Evolutionary conservation across 1,284 basidiomycete genomes (phyloP), one percentile per base, ranked within the genome.

Genomic region (Cronartium ribicola): DNA sequence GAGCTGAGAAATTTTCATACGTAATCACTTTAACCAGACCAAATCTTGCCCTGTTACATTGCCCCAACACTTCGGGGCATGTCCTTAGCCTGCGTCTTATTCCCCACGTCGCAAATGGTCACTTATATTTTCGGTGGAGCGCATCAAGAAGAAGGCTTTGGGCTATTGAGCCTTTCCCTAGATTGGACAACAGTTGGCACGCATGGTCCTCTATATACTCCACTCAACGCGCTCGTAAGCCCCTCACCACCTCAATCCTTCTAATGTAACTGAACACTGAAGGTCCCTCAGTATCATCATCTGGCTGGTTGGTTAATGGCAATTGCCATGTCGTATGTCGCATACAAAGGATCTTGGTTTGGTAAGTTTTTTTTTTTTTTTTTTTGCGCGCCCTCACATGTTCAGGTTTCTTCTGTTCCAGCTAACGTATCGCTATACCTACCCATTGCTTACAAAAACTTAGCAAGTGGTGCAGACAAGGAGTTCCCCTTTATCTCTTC

Each of bases 41-140:
- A 73, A 62, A 5, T 73, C 22, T 67, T 73, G 43, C 71, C 71
- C 6, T 59, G 57, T 14, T 73, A 73, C 29, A 73, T 73, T 2
- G 71, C 71, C 29, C 71, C 71, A 61, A 57, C 71, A 48, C 57
- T 73, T 13, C 71, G 65, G 17, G 51, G 51, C n/a, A 55, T 55
- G 17, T 20, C n/a, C 29, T 20, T 55, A 5, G n/a, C 29, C 13
- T 55, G 51, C 29, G n/a, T 55, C 7, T 8, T 55, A 20, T 55
- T 7, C 11, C 51, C 7, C 7, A 55, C n/a, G 29, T 55, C 51
- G n/a, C 51, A 55, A 20, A 20, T 29, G 29, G 51, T 55, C 51
- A 55, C 51, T 29, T 20, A 55, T 11, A 55, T 55, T 8, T 55
- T 55, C 11, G 51, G 51, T 20, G 51, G 51, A 20, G 51, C 51